Evolutionary conservation across 192 early-diverging fungal genomes (phyloP).

Genomic region (Linderina pennispora): DNA sequence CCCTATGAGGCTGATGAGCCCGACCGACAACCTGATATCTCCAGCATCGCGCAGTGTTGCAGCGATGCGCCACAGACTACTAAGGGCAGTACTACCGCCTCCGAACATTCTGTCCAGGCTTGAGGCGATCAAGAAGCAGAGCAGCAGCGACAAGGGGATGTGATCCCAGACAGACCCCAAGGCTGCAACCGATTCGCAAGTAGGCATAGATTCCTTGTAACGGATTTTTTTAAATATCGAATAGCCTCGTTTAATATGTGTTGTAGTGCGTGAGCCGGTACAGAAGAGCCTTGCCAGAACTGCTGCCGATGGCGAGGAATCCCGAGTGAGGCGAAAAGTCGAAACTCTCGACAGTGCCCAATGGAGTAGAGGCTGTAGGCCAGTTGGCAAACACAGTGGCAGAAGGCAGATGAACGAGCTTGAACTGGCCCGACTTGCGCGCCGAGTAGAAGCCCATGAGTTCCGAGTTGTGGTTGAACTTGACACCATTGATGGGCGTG

Average conservation of each 20-base stretch:
- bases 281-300: slow-evolving; percentile 81
- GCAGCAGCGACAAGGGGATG: background rate
- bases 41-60: slow-evolving; percentile 29
- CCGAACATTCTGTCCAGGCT: slow-evolving; percentile 18
- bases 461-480: slow-evolving; percentile 84
- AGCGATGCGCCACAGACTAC: slow-evolving; percentile 28
- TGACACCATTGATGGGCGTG: slow-evolving; percentile 63
- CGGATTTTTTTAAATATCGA: no score
- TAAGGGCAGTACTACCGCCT: slow-evolving; percentile 10
- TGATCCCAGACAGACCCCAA: no score
- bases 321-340: slow-evolving; percentile 91
- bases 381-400: slow-evolving; percentile 86
- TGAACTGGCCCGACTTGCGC: slow-evolving; percentile 70
- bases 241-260: slow-evolving; percentile 26
- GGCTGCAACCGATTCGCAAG: no score
- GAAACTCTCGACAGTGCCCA: slow-evolving; percentile 71
- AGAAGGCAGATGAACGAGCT: slow-evolving; percentile 77
- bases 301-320: slow-evolving; percentile 87
- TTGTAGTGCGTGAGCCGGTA: slow-evolving; percentile 68
- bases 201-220: no score
- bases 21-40: slow-evolving; percentile 39
- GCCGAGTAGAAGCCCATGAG: slow-evolving; percentile 72
- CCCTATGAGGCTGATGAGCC: slow-evolving; percentile 19
- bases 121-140: slow-evolving; percentile 32
- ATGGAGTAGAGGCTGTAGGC: slow-evolving; percentile 79